Conservation (phyloP, 176 grass and related monocot species). For the Alloteropsis semialata region DNA sequence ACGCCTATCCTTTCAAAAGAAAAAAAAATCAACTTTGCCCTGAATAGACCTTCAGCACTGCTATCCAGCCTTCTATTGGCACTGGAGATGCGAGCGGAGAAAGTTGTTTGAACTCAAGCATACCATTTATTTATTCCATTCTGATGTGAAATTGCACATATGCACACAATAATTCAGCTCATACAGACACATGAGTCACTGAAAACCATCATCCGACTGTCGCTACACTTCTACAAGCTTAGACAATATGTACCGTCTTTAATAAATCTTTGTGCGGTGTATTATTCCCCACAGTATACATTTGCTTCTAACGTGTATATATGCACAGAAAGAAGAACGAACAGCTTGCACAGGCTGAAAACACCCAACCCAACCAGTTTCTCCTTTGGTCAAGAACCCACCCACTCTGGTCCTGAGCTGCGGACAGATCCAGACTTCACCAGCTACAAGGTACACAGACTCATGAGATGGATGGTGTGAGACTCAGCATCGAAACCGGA, state of each 20-base stretch:
- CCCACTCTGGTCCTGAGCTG: not conserved
- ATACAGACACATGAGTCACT: not conserved
- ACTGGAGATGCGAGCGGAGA: not conserved
- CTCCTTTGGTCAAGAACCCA: not conserved
- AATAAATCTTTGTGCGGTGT: not conserved
- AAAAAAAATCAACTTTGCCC: no score
- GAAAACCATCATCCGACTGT: not conserved
- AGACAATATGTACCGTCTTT: constrained; percentile 11
- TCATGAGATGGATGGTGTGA: not conserved
- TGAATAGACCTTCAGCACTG: no score
- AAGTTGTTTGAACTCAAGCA: not conserved
- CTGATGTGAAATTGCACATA: not conserved
- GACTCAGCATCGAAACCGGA: constrained; percentile 66
- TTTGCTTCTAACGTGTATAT: constrained; percentile 18
- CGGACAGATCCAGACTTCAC: constrained; percentile 20
- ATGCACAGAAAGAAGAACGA: constrained; percentile 14
- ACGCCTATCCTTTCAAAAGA: no score
- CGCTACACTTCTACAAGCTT: not conserved
- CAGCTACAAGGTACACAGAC: constrained; percentile 7
- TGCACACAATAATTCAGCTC: not conserved
- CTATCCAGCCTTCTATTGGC: no score
- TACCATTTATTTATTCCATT: no score
- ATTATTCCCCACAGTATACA: not conserved
- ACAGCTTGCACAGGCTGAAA: not conserved
- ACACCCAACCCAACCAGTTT: not conserved